These are phyloP conservation scores for Pochonia chlamydosporia DNA, from an alignment of 2,329 filamentous ascomycete species.

Conservation along the genomic window DNA sequence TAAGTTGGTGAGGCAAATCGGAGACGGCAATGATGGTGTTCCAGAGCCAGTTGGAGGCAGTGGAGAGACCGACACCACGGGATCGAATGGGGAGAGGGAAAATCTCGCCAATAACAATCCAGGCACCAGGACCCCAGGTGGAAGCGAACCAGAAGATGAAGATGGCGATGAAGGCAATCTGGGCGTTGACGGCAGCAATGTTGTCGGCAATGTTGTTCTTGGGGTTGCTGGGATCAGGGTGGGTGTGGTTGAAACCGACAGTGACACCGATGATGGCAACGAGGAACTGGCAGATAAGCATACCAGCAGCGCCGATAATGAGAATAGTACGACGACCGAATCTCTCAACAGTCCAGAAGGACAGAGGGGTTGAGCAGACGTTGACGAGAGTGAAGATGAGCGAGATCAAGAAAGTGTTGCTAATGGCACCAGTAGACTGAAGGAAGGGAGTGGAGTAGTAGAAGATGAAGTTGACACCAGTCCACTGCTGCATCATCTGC, in stretches of 20 bases:
- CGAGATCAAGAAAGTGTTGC: conserved; percentile 75
- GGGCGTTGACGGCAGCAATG: conserved; percentile 54
- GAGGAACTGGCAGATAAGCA: conserved; percentile 83
- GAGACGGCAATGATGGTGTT: conserved; percentile 66
- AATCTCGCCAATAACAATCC: conserved; percentile 83
- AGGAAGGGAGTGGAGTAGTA: conserved; percentile 85
- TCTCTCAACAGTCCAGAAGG: conserved; percentile 80
- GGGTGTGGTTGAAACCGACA: conserved; percentile 46
- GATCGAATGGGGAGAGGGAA: conserved; percentile 86
- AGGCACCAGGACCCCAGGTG: conserved; percentile 80
- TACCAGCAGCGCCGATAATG: conserved; percentile 71
- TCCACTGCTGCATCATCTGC: conserved; percentile 80
- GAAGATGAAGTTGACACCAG: conserved; percentile 91
- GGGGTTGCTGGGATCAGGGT: conserved; percentile 37
- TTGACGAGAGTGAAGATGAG: conserved; percentile 86
- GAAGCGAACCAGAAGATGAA: conserved; percentile 91
- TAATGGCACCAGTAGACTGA: conserved; percentile 67
- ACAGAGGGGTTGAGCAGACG: conserved; percentile 76
- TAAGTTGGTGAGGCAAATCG: too few species aligned
- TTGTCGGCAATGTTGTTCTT: conserved; percentile 41
- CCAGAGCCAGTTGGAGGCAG: conserved; percentile 89
- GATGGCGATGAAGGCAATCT: conserved; percentile 85
- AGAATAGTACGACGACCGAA: conserved; percentile 77
- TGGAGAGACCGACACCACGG: conserved; percentile 79
- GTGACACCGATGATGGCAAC: conserved; percentile 71